A percentile compares a stretch with the other conserved stretches of the same genome.
phyloP scores from a whole-genome alignment of 768 basidiomycete genomes.

The Filobasidium floriforme region DNA sequence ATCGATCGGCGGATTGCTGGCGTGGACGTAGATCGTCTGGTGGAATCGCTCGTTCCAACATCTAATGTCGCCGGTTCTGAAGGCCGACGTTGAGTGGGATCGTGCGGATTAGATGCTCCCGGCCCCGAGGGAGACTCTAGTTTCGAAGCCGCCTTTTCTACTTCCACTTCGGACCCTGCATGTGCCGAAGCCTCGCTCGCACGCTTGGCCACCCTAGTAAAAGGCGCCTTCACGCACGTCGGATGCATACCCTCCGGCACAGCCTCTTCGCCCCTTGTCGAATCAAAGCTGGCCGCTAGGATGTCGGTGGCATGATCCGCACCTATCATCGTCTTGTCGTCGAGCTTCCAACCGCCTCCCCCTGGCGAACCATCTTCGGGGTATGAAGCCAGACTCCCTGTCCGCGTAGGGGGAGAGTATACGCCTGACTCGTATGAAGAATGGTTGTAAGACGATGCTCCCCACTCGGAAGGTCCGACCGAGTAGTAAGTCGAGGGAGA shows the following conservation, averaged over 20 bases:
- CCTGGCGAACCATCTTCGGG: neutral
- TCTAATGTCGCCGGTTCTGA: too few species aligned
- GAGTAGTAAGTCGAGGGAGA: neutral
- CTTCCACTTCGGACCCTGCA: neutral
- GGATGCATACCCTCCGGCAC: constrained; percentile 20
- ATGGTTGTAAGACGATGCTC: neutral
- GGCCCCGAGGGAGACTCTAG: neutral
- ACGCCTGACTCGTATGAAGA: constrained; percentile 1
- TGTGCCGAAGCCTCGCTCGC: neutral
- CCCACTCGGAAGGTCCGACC: neutral
- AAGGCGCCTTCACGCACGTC: constrained; percentile 15
- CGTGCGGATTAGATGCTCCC: neutral
- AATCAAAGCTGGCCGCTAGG: too few species aligned
- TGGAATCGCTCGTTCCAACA: neutral
- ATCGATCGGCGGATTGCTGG: neutral
- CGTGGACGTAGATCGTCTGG: constrained; percentile 1
- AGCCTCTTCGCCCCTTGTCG: neutral
- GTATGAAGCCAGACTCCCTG: constrained; percentile 1
- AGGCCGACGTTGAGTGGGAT: neutral
- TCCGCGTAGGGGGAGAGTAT: constrained; percentile 6
- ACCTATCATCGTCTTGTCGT: neutral
- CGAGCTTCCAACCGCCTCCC: neutral
- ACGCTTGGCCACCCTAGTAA: neutral
- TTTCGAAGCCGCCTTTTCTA: neutral
- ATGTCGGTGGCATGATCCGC: too few species aligned